Conservation (phyloP, 1,139 yeast genomes). For the Meyerozyma smithsonii region DNA sequence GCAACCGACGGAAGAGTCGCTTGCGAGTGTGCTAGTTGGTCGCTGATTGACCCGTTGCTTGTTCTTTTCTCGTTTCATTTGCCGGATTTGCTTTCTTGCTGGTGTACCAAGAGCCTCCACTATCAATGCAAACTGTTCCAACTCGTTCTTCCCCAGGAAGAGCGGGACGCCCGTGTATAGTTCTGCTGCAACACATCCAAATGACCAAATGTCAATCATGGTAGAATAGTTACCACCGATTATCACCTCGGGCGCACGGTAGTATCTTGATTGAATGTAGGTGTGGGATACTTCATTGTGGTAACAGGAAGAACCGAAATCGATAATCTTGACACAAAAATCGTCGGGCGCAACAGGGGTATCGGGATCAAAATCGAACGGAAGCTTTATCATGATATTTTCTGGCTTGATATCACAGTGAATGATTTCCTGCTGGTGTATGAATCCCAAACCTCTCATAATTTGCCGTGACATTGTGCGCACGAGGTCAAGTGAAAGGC, state of each 20-base stretch:
- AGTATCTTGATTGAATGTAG: constrained; percentile 61
- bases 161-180: constrained; percentile 62
- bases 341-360: constrained; percentile 5
- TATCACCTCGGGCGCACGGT: constrained; percentile 75
- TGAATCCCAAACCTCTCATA: constrained; percentile 52
- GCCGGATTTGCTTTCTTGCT: constrained; percentile 23
- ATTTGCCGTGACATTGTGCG: constrained; percentile 50
- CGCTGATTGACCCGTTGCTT: constrained; percentile 23
- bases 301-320: constrained; percentile 60
- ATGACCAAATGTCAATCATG: constrained; percentile 77
- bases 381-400: constrained; percentile 50
- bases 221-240: constrained; percentile 71
- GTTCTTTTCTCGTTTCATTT: constrained; percentile 19
- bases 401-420: constrained; percentile 83
- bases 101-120: constrained; percentile 66
- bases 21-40: constrained; percentile 18
- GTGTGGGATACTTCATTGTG: constrained; percentile 45
- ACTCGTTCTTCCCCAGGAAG: constrained; percentile 67
- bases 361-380: constrained; percentile 17
- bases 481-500: constrained; percentile 52
- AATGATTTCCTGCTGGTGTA: constrained; percentile 55
- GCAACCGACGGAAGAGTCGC: constrained; percentile 16
- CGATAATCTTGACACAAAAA: constrained; percentile 51
- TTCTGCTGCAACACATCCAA: constrained; percentile 68
- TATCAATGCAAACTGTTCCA: constrained; percentile 56